These are phyloP conservation scores for Aspergillus spinulosporus DNA, from an alignment of 2,329 filamentous ascomycete genomes.

Conservation along the genomic window DNA sequence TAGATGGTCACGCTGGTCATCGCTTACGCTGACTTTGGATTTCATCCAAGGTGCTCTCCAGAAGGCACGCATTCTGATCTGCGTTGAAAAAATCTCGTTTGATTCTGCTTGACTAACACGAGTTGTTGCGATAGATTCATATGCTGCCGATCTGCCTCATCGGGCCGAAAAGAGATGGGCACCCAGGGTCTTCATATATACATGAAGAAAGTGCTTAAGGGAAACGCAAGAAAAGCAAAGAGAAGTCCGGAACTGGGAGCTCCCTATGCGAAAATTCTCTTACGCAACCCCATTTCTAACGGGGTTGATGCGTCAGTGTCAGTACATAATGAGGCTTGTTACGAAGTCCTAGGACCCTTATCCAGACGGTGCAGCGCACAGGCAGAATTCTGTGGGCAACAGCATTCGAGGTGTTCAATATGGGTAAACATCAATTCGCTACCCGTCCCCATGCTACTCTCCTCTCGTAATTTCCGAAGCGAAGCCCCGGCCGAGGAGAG, in stretches of 20 bases:
- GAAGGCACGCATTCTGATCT: conserved; percentile 9
- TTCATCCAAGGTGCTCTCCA: conserved; percentile 13
- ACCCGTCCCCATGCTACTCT: background rate
- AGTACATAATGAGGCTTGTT: background rate
- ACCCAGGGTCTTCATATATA: background rate
- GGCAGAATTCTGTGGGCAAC: background rate
- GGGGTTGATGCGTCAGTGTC: background rate
- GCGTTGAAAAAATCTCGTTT: background rate
- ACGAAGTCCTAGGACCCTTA: background rate
- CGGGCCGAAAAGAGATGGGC: background rate
- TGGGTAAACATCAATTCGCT: background rate
- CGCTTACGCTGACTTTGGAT: conserved; percentile 7
- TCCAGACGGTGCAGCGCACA: background rate
- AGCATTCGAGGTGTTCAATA: background rate
- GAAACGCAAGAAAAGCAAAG: conserved; percentile 11
- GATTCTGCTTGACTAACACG: background rate
- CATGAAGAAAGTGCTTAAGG: too few relatives aligned
- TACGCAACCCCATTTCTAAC: conserved; percentile 12
- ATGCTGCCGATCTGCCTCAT: background rate
- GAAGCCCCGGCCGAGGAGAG: background rate
- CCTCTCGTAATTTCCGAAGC: background rate
- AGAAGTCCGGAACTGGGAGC: background rate
- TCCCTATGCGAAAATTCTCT: background rate
- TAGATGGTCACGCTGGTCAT: conserved; percentile 14
- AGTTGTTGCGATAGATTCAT: background rate